Conservation (phyloP, 2,329 filamentous ascomycete species). For the Arachnomyces sp. region DNA sequence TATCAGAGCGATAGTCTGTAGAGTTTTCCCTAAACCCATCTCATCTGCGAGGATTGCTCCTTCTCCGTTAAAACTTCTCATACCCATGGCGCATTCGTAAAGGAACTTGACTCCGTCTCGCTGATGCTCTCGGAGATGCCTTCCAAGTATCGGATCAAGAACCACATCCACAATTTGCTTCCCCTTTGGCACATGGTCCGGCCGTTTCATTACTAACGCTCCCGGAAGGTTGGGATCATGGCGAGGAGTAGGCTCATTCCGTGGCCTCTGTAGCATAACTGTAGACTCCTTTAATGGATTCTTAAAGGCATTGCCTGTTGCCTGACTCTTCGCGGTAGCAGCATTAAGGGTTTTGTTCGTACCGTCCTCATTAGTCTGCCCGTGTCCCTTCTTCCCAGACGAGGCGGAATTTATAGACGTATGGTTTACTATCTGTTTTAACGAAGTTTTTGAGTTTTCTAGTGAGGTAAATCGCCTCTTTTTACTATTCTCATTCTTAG, state of each 20-base stretch:
- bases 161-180: constrained; percentile 66
- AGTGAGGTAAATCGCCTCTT: constrained; percentile 11
- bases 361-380: constrained; percentile 17
- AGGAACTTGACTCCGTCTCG: constrained; percentile 62
- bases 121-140: constrained; percentile 60
- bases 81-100: constrained; percentile 70
- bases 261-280: constrained; percentile 38
- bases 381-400: constrained; percentile 13
- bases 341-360: constrained; percentile 33
- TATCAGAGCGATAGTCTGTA: constrained; percentile 63
- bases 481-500: background rate
- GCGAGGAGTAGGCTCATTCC: constrained; percentile 50
- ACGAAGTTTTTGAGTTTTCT: constrained; percentile 3
- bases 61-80: constrained; percentile 58
- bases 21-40: constrained; percentile 67
- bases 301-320: constrained; percentile 49
- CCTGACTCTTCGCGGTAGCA: constrained; percentile 29
- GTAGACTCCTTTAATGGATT: constrained; percentile 52
- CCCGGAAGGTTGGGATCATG: constrained; percentile 55
- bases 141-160: constrained; percentile 58
- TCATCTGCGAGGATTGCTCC: constrained; percentile 67
- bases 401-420: no score
- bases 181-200: constrained; percentile 47
- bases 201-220: constrained; percentile 61
- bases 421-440: constrained; percentile 4